Percentiles rank a stretch among this genome's conserved stretches.
phyloP scores from a whole-genome alignment of 2,329 filamentous ascomycete genomes.

The Lecanicillium sp. region DNA sequence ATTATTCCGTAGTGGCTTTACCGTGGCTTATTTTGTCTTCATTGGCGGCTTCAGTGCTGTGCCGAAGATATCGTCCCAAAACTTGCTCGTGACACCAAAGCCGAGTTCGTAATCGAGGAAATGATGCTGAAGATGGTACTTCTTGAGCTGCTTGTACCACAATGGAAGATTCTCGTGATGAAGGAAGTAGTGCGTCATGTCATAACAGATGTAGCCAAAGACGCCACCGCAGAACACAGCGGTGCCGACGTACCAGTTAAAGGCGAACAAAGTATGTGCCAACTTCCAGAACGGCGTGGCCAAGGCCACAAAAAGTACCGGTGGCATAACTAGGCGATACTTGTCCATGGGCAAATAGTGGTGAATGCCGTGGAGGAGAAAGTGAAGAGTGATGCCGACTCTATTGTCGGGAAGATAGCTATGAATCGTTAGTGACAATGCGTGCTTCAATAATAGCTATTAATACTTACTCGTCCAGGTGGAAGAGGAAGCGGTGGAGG shows the following conservation, averaged over 20 bases:
- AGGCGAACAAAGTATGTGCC: conserved; percentile 72
- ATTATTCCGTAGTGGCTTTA: background rate
- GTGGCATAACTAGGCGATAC: conserved; percentile 95
- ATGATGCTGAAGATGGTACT: conserved; percentile 94
- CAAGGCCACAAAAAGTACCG: conserved; percentile 73
- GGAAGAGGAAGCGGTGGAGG: conserved; percentile 86
- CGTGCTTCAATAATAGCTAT: too few relatives aligned
- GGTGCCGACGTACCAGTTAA: conserved; percentile 74
- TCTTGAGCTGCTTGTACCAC: conserved; percentile 90
- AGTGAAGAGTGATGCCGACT: conserved; percentile 78
- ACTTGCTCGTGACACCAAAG: conserved; percentile 90
- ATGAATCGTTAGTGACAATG: conserved; percentile 12
- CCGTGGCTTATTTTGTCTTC: conserved; percentile 20
- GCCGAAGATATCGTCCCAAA: conserved; percentile 91
- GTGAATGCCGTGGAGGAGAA: conserved; percentile 91
- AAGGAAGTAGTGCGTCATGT: conserved; percentile 96
- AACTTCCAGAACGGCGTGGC: conserved; percentile 89
- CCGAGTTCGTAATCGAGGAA: conserved; percentile 97
- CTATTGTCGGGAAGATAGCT: conserved; percentile 88
- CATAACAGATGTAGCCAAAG: conserved; percentile 94
- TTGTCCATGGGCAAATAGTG: conserved; percentile 99
- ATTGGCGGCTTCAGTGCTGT: conserved; percentile 58
- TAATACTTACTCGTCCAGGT: conserved; percentile 72
- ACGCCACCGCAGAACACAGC: conserved; percentile 82
- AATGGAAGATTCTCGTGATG: conserved; percentile 87